Conservation (phyloP, 345 rosid genomes). For the Barbarea vulgaris region DNA sequence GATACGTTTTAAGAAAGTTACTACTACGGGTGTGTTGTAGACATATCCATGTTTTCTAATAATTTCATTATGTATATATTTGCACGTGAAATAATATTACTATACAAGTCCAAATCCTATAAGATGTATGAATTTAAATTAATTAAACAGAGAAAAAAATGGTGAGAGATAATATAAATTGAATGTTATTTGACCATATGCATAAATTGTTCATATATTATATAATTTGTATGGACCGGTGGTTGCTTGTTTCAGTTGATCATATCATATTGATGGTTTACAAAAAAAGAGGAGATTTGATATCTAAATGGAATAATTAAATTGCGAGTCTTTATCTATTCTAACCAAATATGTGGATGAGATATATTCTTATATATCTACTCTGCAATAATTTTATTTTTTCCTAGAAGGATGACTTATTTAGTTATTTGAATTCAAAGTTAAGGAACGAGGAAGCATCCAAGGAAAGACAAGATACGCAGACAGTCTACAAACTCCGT, state of each 20-base stretch:
- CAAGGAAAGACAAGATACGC: conserved; percentile 2
- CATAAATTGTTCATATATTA: not conserved
- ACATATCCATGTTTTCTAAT: not conserved
- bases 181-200: not conserved
- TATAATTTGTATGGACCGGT: conserved; percentile 1
- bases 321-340: conserved; percentile 11
- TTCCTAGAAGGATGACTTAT: conserved; percentile 10
- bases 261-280: conserved; percentile 37
- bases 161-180: not conserved
- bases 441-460: conserved; percentile 24
- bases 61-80: not conserved
- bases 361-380: conserved; percentile 20
- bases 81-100: not conserved
- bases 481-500: conserved; percentile 3
- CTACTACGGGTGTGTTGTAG: not conserved
- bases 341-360: conserved; percentile 29
- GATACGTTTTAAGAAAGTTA: not conserved
- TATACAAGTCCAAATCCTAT: not conserved
- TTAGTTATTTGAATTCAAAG: conserved; percentile 33
- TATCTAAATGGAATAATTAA: conserved; percentile 32
- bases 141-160: not conserved
- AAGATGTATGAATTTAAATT: not conserved
- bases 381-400: not conserved
- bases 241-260: conserved; percentile 28
- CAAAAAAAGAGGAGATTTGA: conserved; percentile 17